A percentile compares a stretch with the other conserved stretches of the same genome.
phyloP scores from a whole-genome alignment of 805 yeast genomes.

The Suhomyces emberorum region DNA sequence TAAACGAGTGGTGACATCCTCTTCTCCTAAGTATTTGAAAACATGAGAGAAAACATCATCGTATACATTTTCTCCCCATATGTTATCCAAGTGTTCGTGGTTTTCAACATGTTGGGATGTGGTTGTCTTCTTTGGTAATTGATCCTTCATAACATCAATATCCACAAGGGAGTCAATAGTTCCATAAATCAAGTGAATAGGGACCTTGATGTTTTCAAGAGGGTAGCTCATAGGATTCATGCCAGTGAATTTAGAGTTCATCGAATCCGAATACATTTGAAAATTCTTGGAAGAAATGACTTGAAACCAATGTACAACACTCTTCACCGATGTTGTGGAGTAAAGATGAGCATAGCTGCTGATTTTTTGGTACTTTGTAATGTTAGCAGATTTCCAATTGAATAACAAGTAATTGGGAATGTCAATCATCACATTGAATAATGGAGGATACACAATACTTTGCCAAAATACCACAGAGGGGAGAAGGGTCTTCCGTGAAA shows the following conservation, averaged over 20 bases:
- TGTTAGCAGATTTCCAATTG: constrained; percentile 76
- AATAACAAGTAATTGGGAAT: constrained; percentile 63
- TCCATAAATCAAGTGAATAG: constrained; percentile 79
- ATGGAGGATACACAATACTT: constrained; percentile 69
- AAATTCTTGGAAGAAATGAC: constrained; percentile 73
- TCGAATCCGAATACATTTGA: constrained; percentile 81
- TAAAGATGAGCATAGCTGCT: constrained; percentile 84
- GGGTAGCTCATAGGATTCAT: constrained; percentile 39
- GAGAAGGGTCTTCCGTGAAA: constrained; percentile 71
- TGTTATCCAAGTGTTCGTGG: constrained; percentile 88
- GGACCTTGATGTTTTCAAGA: constrained; percentile 45
- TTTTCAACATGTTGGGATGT: constrained; percentile 53
- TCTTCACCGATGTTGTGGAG: constrained; percentile 72
- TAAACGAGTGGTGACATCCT: constrained; percentile 4
- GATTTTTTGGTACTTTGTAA: constrained; percentile 67
- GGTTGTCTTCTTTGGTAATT: constrained; percentile 55
- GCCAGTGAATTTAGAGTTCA: constrained; percentile 18
- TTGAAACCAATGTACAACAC: constrained; percentile 31
- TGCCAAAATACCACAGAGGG: constrained; percentile 83
- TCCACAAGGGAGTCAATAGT: constrained; percentile 81
- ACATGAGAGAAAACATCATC: constrained; percentile 34
- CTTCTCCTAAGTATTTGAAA: constrained; percentile 12
- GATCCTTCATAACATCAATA: constrained; percentile 66
- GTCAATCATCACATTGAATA: constrained; percentile 72
- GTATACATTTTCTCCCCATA: constrained; percentile 76